Base-by-base conservation (phyloP, 306 rosid genomes). In the Castanea crenata region DNA sequence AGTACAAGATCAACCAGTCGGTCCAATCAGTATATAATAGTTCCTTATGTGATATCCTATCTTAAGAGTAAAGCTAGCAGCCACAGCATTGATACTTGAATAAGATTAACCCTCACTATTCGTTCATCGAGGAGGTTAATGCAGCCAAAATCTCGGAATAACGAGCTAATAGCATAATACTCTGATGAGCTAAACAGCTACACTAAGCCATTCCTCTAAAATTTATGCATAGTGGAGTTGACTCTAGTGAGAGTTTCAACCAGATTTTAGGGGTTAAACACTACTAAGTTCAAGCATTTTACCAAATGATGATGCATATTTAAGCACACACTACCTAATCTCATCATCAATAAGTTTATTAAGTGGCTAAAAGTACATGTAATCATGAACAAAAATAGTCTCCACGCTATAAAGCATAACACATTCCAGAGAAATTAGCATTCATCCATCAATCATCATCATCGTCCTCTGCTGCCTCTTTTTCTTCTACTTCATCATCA, bases 301-400 rank as follows among this genome's bases (percentile, higher is more conserved):
- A 14, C 23, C 15, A 57, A 27, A 61, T 29, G 71, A 57, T 21
- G 72, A 74, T 86, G 83, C 76, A 79, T 70, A 78, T 68, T 59
- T 74, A 80, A 77, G 55, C 70, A 78, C 67, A 73, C 57, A 64
- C 83, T 56, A 82, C 77, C 91, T 80, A 82, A 85, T 76, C 86
- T 87, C 88, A 84, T 82, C 80, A 83, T 20, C 86, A 86, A 83
- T 83, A 78, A 64, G 82, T 75, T 80, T 79, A 84, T 86, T 69
- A 86, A 82, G 87, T 78, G 81, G 84, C 87, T 82, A 83, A 76
- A 81, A 86, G 81, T 81, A 72, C 88, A 83, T 63, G 81, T 82
- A 76, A 86, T 82, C 74, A 74, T 74, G 72, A 88, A 86, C 91
- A 93, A 93, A 92, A 92, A 87, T 80, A 94, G 95, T 86, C 74